phyloP scores from a whole-genome alignment of 1,139 yeast species.

The Zygosaccharomyces sapae region DNA sequence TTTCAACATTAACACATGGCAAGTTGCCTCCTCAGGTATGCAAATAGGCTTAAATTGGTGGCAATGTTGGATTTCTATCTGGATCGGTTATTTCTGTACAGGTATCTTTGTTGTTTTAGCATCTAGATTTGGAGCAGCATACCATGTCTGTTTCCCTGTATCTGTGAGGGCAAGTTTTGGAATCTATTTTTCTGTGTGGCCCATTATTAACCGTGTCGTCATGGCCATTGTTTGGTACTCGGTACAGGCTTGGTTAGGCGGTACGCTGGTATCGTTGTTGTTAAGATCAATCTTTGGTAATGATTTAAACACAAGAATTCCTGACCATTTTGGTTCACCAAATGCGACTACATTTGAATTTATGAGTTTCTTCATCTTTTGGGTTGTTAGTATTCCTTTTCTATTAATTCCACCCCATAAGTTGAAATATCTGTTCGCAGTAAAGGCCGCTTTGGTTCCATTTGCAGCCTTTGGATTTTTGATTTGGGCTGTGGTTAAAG shows the following conservation, averaged over 20 bases:
- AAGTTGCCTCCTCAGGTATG: conserved; percentile 81
- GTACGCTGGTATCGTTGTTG: conserved; percentile 73
- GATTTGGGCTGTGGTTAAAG: conserved; percentile 70
- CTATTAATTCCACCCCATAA: conserved; percentile 78
- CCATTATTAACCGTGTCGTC: conserved; percentile 71
- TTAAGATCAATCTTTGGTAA: conserved; percentile 63
- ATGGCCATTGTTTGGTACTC: conserved; percentile 85
- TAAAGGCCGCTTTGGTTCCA: conserved; percentile 72
- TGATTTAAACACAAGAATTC: conserved; percentile 48
- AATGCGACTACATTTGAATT: conserved; percentile 66
- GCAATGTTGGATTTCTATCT: conserved; percentile 83
- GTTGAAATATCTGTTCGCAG: conserved; percentile 74
- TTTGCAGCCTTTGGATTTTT: conserved; percentile 75
- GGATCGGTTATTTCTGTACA: conserved; percentile 64
- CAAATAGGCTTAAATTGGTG: conserved; percentile 76
- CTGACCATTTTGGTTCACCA: conserved; percentile 47
- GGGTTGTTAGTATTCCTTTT: conserved; percentile 76
- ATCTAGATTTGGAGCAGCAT: conserved; percentile 67
- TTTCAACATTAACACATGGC: conserved; percentile 86
- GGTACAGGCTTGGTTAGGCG: conserved; percentile 79
- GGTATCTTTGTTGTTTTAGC: conserved; percentile 60
- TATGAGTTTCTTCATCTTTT: conserved; percentile 70
- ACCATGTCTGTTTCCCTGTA: conserved; percentile 77
- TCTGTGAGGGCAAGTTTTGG: conserved; percentile 73
- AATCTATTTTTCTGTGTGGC: conserved; percentile 75